Percentiles rank a stretch among this genome's conserved stretches.
These are phyloP conservation scores for Botrytis tulipae DNA, from an alignment of 2,329 filamentous ascomycete genomes.

Conservation along the genomic window DNA sequence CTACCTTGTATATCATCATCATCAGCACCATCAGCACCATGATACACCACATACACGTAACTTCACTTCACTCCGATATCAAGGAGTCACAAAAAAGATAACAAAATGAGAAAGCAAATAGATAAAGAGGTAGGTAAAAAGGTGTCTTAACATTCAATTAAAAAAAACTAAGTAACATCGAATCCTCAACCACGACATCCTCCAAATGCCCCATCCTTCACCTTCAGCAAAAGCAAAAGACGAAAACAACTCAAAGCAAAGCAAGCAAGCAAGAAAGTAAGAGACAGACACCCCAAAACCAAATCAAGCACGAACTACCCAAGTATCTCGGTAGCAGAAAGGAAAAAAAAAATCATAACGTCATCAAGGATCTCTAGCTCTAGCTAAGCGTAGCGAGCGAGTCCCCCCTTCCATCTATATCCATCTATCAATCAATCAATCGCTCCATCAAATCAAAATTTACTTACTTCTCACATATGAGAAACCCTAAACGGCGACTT, in stretches of 20 bases:
- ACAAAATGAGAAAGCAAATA: neutral
- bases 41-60: neutral
- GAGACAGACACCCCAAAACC: neutral
- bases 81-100: too few species aligned
- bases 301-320: neutral
- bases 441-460: neutral
- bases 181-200: neutral
- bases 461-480: neutral
- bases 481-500: constrained; percentile 2
- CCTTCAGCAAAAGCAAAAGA: neutral
- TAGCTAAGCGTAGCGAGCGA: constrained; percentile 11
- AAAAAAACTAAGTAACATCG: neutral
- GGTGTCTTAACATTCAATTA: neutral
- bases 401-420: neutral
- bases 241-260: neutral
- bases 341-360: constrained; percentile 1
- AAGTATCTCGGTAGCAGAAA: neutral
- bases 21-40: too few species aligned
- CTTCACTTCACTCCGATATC: accelerated
- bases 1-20: too few species aligned
- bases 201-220: neutral
- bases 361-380: constrained; percentile 10
- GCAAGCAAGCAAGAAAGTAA: constrained; percentile 1
- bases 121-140: neutral
- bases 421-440: neutral